These are phyloP conservation scores for Phaeodactylum tricornutum DNA, from an alignment of 108 stramenopile species.

Conservation along the genomic window DNA sequence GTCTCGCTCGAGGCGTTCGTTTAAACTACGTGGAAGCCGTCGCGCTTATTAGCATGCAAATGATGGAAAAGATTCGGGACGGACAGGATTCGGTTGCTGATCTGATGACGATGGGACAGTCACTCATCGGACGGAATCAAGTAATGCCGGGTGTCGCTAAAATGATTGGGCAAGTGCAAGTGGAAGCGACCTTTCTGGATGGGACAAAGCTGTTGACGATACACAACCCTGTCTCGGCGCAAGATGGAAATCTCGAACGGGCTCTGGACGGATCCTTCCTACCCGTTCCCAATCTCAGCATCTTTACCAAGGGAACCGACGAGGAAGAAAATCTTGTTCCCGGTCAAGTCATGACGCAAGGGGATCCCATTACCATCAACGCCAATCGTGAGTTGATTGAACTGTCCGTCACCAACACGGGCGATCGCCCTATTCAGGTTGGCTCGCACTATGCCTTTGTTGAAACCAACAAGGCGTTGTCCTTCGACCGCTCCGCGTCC, in stretches of 20 bases:
- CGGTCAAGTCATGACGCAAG: constrained; percentile 27
- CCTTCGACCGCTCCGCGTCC: constrained; percentile 79
- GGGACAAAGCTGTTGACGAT: constrained; percentile 96
- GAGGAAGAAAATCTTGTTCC: constrained; percentile 1
- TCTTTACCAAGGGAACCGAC: constrained; percentile 33
- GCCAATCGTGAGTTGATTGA: constrained; percentile 59
- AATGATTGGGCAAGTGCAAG: constrained; percentile 86
- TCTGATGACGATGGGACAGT: constrained; percentile 81
- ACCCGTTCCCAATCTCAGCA: constrained; percentile 59
- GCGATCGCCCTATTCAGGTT: constrained; percentile 95
- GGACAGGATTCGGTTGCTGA: constrained; percentile 73
- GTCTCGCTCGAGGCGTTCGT: constrained; percentile 82
- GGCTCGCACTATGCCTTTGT: constrained; percentile 86
- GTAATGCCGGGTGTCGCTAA: constrained; percentile 78
- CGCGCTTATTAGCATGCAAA: constrained; percentile 85
- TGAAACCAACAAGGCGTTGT: constrained; percentile 85
- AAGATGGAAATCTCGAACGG: constrained; percentile 75
- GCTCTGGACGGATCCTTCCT: constrained; percentile 89
- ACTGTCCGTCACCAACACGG: constrained; percentile 87
- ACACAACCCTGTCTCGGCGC: constrained; percentile 67
- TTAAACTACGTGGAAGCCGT: constrained; percentile 85
- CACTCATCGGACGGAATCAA: constrained; percentile 76
- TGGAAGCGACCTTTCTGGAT: constrained; percentile 97
- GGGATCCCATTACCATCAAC: constrained; percentile 46
- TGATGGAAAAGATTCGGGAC: constrained; percentile 91